phyloP scores from a whole-genome alignment of 306 rosid genomes.

The Pachyrhizus erosus region DNA sequence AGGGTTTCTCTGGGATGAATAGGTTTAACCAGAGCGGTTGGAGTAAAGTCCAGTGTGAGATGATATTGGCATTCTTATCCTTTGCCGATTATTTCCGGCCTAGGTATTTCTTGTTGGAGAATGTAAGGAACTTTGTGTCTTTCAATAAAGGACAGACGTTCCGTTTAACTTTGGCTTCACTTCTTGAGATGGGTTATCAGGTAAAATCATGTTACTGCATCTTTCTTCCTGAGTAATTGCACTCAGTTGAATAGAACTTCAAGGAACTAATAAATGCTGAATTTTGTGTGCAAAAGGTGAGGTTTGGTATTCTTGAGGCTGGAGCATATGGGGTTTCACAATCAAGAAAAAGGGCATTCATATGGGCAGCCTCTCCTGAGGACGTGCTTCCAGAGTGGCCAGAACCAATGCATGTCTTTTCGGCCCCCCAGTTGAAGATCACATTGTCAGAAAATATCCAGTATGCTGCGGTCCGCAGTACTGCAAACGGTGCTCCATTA shows the following conservation, averaged over 20 bases:
- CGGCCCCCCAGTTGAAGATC: constrained; percentile 83
- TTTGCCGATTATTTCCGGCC: constrained; percentile 98
- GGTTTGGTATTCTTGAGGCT: constrained; percentile 97
- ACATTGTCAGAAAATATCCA: constrained; percentile 60
- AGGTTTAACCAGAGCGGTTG: constrained; percentile 89
- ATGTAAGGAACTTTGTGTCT: constrained; percentile 93
- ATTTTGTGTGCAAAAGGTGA: constrained; percentile 68
- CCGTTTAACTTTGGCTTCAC: constrained; percentile 86
- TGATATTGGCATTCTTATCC: constrained; percentile 94
- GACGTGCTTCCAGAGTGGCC: constrained; percentile 98
- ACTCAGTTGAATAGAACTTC: constrained; percentile 10
- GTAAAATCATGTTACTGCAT: constrained; percentile 49
- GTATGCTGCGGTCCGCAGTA: constrained; percentile 89
- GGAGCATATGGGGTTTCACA: constrained; percentile 97
- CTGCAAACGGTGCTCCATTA: constrained; percentile 89
- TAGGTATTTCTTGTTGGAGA: constrained; percentile 90
- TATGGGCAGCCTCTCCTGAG: constrained; percentile 98
- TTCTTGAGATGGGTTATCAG: constrained; percentile 99
- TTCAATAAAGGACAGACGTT: constrained; percentile 96
- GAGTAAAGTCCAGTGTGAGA: constrained; percentile 99
- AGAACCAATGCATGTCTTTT: constrained; percentile 95
- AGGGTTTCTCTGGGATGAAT: constrained; percentile 99
- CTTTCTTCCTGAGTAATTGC: constrained; percentile 13
- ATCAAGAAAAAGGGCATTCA: constrained; percentile 94
- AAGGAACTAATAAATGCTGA: constrained; percentile 14